phyloP scores from a whole-genome alignment of 2,329 filamentous ascomycete species.

The Endothia cerciana region DNA sequence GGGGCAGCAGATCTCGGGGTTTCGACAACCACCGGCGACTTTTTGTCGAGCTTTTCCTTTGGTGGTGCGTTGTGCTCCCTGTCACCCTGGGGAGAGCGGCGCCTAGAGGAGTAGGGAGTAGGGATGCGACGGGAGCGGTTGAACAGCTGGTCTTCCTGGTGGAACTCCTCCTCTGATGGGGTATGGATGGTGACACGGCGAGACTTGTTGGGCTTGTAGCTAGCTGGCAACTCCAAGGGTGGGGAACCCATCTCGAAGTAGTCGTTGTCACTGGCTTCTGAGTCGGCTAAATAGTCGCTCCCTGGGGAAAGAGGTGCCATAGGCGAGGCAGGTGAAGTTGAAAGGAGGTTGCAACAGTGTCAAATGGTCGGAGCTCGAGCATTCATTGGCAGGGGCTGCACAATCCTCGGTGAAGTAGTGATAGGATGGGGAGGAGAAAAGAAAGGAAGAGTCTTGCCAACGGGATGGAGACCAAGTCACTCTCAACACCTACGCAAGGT shows the following conservation, averaged over 20 bases:
- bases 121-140: conserved; percentile 5
- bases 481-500: background rate
- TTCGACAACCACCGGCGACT: background rate
- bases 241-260: conserved; percentile 3
- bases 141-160: background rate
- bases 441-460: background rate
- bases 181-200: conserved; percentile 19
- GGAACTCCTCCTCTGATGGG: conserved; percentile 22
- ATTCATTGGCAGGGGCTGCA: background rate
- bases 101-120: conserved; percentile 1
- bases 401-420: background rate
- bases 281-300: conserved; percentile 17
- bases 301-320: conserved; percentile 7
- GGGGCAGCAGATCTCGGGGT: background rate
- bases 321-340: background rate
- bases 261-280: conserved; percentile 8
- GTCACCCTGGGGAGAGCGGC: conserved; percentile 1
- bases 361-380: background rate
- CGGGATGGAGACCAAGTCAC: background rate
- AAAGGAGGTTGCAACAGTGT: background rate
- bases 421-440: background rate
- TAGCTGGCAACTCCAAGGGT: background rate
- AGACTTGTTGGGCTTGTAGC: conserved; percentile 4
- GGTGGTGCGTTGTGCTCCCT: background rate
- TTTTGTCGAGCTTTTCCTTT: background rate